Evolutionary conservation across 108 stramenopile species (phyloP), one percentile per base, ranked within the genome.

Genomic region (Pinguiococcus pyrenoidosus): DNA sequence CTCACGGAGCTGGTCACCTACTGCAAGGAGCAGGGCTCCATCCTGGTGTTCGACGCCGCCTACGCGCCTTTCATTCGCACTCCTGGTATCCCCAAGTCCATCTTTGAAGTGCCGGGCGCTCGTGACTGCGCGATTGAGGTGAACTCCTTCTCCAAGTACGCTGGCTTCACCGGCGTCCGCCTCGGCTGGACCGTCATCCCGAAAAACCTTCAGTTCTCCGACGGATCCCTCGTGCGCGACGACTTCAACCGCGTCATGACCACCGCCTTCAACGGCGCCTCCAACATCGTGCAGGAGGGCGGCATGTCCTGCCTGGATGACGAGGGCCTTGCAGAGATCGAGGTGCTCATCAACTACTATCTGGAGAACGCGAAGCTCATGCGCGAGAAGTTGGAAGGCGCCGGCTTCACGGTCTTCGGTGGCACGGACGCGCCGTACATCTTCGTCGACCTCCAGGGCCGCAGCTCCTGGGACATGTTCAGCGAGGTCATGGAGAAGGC

Each of bases 231-330:
- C 9, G 60, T 65, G 10, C 60, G 79, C 25, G 62, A 87, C 42
- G 92, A 94, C 53, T 94, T 90, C 62, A 87, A 90, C 75, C 82
- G 92, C 47, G 82, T 94, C 47, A 94, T 94, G 92, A 82, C 85
- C 22, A 94, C 92, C 5, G 82, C 88, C 24, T 94, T 94, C 76
- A 94, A 94, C 57, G 92, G 92, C 26, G 92, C 92, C 2, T 86
- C 84, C 44, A 90, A 90, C 64, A 89, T 94, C 74, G 89, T 91
- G 2, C 92, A 94, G 68, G 68, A 64, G 9, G 92, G 92, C 25
- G 92, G 92, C 34, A 29, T 94, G 52, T 85, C 92, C 14, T 90
- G 89, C 68, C 68, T 90, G 43, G 84, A 86, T 61, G 75, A 78
- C 18, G 89, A 89, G 45, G 92, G 92, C 46, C 66, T 86, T 60